phyloP scores from a whole-genome alignment of 129 eudicot genomes.

The Apium graveolens region DNA sequence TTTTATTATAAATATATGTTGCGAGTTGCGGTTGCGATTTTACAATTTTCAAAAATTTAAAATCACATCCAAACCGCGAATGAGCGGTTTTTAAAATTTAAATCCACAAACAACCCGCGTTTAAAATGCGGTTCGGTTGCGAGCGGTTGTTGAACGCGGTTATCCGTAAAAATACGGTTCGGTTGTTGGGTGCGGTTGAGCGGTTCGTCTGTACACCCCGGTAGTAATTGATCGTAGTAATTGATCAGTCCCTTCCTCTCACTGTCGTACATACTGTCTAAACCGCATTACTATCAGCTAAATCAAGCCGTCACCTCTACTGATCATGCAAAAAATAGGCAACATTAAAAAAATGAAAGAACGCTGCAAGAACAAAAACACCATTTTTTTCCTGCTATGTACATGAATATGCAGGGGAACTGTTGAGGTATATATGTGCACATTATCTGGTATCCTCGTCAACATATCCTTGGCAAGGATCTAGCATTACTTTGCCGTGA shows the following conservation, averaged over 20 bases:
- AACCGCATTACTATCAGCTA: slow-evolving; percentile 12
- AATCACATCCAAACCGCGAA: no score
- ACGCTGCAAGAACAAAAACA: not conserved
- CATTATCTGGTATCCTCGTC: slow-evolving; percentile 17
- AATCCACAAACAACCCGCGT: no score
- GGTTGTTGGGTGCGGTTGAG: no score
- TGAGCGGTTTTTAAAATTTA: no score
- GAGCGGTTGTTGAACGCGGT: no score
- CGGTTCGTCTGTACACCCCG: no score
- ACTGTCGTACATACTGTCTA: slow-evolving; percentile 10
- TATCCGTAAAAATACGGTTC: no score
- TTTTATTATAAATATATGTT: no score
- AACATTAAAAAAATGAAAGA: not conserved
- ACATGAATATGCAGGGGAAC: slow-evolving; percentile 12
- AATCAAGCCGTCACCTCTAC: not conserved
- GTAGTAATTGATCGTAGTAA: no score
- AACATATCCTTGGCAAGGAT: slow-evolving; percentile 80
- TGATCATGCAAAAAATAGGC: not conserved
- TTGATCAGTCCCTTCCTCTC: not conserved
- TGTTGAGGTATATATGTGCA: not conserved
- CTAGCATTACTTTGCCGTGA: slow-evolving; percentile 42
- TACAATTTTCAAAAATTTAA: no score
- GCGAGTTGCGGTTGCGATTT: no score
- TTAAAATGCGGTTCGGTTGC: no score
- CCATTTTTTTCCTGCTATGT: slow-evolving; percentile 16